Conservation (phyloP, 805 yeast species). For the Zygosaccharomyces rouxii region DNA sequence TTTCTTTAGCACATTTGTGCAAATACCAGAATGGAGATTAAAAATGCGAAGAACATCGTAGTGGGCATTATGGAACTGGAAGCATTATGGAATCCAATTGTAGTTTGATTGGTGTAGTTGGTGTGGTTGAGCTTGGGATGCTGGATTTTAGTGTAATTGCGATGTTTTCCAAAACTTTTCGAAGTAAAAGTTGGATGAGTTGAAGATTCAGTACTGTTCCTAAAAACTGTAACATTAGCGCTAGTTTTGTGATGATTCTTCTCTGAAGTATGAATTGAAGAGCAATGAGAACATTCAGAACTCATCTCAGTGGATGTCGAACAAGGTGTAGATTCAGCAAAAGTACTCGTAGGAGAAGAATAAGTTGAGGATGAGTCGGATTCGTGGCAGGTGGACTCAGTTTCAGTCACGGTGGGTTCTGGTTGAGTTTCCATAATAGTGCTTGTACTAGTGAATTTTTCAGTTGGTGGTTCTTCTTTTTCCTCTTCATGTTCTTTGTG, state of each 20-base stretch:
- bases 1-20: conserved; percentile 10
- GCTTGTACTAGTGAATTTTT: not conserved
- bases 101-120: conserved; percentile 1
- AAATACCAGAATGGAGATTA: conserved; percentile 16
- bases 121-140: not conserved
- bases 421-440: not conserved
- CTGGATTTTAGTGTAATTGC: not conserved
- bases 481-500: not conserved
- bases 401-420: not conserved
- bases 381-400: not conserved
- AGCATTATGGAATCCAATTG: conserved; percentile 13
- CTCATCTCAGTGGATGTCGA: not conserved
- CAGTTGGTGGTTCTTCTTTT: not conserved
- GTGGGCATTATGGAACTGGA: conserved; percentile 17
- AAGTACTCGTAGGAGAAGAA: not conserved
- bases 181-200: not conserved
- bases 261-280: not conserved
- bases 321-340: not conserved
- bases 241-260: not conserved
- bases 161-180: not conserved
- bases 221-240: not conserved
- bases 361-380: not conserved
- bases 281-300: not conserved
- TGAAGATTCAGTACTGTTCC: not conserved
- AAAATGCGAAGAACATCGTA: conserved; percentile 16